Conservation (phyloP, 2,329 filamentous ascomycete genomes). For the Hypocrella siamensis region DNA sequence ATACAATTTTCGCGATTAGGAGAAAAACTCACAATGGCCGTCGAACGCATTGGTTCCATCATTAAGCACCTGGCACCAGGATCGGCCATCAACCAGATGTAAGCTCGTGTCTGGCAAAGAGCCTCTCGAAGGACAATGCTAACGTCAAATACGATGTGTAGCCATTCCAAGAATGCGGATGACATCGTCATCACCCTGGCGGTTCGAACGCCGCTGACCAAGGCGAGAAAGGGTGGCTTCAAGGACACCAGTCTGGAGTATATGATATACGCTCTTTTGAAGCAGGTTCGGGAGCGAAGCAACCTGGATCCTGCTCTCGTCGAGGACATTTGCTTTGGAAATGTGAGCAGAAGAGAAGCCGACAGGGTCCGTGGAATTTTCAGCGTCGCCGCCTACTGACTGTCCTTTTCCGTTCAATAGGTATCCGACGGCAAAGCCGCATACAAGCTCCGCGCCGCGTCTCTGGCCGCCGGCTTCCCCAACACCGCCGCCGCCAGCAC, state of each 20-base stretch:
- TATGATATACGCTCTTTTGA: conserved; percentile 67
- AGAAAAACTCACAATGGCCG: conserved; percentile 44
- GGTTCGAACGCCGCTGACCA: conserved; percentile 74
- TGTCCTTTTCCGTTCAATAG: no score
- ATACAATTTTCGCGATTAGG: not conserved
- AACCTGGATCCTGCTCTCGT: conserved; percentile 67
- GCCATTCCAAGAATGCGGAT: conserved; percentile 83
- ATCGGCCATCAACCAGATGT: conserved; percentile 63
- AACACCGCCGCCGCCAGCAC: conserved; percentile 71
- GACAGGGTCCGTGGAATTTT: no score
- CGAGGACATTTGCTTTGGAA: conserved; percentile 85
- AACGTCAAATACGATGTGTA: conserved; percentile 17
- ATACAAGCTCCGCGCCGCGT: conserved; percentile 79
- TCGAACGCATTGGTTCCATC: conserved; percentile 75
- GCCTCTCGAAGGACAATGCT: no score
- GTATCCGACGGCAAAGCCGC: conserved; percentile 74
- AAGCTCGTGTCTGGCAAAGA: conserved; percentile 22
- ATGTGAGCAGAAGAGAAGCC: conserved; percentile 54
- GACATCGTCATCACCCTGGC: conserved; percentile 95
- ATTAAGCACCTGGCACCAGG: conserved; percentile 71
- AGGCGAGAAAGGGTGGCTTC: conserved; percentile 82
- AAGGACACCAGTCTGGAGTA: conserved; percentile 89
- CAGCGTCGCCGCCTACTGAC: no score
- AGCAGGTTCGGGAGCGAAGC: conserved; percentile 56
- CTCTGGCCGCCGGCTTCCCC: conserved; percentile 83